Percentiles rank a stretch among this genome's conserved stretches.
Evolutionary conservation across 2,329 filamentous ascomycete species (phyloP).

Genomic region (Colletotrichum sidae): DNA sequence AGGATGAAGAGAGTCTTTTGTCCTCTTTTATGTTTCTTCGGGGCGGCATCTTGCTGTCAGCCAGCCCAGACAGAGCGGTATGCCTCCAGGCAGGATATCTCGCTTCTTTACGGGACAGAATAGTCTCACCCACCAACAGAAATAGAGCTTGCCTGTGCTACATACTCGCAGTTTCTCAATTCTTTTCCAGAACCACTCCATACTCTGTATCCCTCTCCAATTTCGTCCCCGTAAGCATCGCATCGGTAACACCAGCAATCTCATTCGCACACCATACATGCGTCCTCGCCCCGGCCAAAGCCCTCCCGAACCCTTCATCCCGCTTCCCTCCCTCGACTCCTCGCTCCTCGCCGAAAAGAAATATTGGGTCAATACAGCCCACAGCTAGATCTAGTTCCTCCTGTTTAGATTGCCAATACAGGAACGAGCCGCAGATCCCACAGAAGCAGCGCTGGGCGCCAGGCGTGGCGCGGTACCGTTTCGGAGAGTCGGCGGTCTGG

Average conservation of each 20-base stretch:
- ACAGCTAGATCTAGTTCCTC: conserved; percentile 50
- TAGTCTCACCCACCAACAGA: no score
- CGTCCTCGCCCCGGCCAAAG: conserved; percentile 51
- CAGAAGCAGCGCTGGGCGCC: conserved; percentile 60
- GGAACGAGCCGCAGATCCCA: conserved; percentile 57
- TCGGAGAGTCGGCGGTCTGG: conserved; percentile 41
- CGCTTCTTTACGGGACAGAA: neutral
- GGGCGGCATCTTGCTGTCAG: conserved; percentile 4
- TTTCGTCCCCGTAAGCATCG: conserved; percentile 42
- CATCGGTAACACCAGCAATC: conserved; percentile 61
- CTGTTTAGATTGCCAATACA: conserved; percentile 57
- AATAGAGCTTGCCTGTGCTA: no score
- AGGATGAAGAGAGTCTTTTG: conserved; percentile 25
- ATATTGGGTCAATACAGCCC: conserved; percentile 58
- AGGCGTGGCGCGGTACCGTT: conserved; percentile 54
- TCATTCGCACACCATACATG: conserved; percentile 58
- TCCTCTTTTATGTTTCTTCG: neutral
- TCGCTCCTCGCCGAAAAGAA: conserved; percentile 44
- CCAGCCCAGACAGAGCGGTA: conserved; percentile 16
- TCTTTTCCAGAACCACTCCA: conserved; percentile 1
- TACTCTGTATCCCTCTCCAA: conserved; percentile 14
- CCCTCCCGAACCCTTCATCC: conserved; percentile 47
- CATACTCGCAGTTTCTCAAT: neutral
- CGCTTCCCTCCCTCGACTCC: conserved; percentile 4
- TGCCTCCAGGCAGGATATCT: conserved; percentile 26